Evolutionary conservation across 2,329 filamentous ascomycete genomes (phyloP).

Genomic region (Cercospora citrullina): DNA sequence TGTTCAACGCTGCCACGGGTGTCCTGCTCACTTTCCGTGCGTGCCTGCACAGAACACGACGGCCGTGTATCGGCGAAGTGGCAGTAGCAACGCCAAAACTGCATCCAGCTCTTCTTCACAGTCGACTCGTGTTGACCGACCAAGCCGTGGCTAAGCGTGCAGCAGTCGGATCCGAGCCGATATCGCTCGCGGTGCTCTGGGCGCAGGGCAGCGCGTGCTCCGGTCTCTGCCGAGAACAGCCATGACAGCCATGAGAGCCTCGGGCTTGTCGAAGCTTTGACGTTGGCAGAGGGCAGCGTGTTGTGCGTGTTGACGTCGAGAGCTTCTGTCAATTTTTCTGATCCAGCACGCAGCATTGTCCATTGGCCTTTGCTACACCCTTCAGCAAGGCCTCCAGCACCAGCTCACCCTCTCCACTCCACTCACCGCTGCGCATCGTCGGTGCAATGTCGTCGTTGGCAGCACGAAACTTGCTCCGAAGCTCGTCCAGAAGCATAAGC

Average conservation of each 20-base stretch:
- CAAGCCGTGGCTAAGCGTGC: conserved; percentile 3
- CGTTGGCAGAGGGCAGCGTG: neutral
- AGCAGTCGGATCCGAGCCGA: neutral
- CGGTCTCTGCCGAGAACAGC: conserved; percentile 1
- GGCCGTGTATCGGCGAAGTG: neutral
- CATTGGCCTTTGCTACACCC: neutral
- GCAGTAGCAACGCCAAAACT: neutral
- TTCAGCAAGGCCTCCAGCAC: neutral
- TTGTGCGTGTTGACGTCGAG: conserved; percentile 7
- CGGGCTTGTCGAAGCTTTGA: conserved; percentile 8
- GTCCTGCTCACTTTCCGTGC: neutral
- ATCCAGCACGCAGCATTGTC: neutral
- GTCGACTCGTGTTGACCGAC: neutral
- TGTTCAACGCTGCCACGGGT: neutral
- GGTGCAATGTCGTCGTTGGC: conserved; percentile 39
- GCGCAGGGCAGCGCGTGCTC: neutral
- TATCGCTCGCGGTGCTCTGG: neutral
- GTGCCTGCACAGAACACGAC: neutral
- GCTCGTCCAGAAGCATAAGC: conserved; percentile 33
- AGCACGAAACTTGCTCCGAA: conserved; percentile 42
- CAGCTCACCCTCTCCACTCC: conserved; percentile 1
- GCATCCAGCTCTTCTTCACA: neutral
- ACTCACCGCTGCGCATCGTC: neutral
- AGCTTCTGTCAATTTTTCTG: neutral
- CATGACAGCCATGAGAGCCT: conserved; percentile 3